These are phyloP conservation scores for Powellomyces hirtus DNA, from an alignment of 192 early-diverging fungal genomes.

Conservation along the genomic window DNA sequence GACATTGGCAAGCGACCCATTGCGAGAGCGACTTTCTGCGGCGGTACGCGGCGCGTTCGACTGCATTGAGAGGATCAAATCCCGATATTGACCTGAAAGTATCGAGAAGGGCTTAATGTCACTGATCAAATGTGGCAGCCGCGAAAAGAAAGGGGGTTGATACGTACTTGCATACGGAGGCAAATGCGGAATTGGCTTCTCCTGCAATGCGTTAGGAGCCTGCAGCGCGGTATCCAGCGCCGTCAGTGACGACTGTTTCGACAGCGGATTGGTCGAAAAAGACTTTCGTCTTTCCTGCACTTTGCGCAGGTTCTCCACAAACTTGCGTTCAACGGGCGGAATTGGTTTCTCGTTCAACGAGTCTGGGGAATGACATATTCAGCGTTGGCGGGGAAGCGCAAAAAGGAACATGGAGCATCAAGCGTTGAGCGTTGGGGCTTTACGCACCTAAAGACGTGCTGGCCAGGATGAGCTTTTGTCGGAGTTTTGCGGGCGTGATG, in stretches of 20 bases:
- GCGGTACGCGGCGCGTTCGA: too few species aligned
- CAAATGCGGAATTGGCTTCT: constrained; percentile 48
- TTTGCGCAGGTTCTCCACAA: neutral
- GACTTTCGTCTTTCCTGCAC: neutral
- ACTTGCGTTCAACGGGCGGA: constrained; percentile 36
- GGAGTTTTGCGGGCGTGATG: constrained; percentile 32
- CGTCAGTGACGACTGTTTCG: neutral
- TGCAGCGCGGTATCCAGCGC: neutral
- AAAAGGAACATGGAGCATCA: neutral
- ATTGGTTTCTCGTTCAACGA: constrained; percentile 49
- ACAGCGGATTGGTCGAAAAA: neutral
- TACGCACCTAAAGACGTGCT: too few species aligned
- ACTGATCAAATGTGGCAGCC: too few species aligned
- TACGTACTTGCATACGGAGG: constrained; percentile 41
- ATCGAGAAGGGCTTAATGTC: too few species aligned
- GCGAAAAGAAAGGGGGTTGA: too few species aligned
- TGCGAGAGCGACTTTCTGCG: too few species aligned
- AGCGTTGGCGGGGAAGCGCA: too few species aligned
- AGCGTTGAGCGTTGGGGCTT: too few species aligned
- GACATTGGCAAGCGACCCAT: too few species aligned
- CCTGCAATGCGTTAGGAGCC: neutral
- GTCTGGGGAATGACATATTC: too few species aligned
- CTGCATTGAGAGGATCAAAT: too few species aligned
- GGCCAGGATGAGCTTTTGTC: constrained; percentile 43
- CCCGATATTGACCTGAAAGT: too few species aligned